These are phyloP conservation scores for Filobasidium wieringae DNA, from an alignment of 768 basidiomycete species.

Conservation along the genomic window DNA sequence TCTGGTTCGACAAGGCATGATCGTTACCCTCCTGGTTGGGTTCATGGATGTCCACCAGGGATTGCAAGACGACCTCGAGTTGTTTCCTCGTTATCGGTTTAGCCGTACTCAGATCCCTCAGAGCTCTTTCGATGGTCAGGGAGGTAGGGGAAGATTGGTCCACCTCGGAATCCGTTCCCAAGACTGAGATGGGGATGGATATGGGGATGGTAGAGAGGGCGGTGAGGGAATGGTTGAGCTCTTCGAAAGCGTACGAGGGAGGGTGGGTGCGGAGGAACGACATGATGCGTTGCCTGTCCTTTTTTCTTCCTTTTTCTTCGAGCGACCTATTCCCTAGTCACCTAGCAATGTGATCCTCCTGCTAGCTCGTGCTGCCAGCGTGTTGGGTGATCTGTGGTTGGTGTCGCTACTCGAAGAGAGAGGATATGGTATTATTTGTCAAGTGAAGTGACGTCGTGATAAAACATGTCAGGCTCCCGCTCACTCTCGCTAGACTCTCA, in stretches of 20 bases:
- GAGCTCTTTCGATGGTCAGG: conserved; percentile 18
- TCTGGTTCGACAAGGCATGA: background rate
- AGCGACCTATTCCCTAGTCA: too few species aligned
- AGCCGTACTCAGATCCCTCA: conserved; percentile 24
- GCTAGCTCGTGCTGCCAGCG: too few species aligned
- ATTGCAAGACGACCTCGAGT: conserved; percentile 22
- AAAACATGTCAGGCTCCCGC: too few species aligned
- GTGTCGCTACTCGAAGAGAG: too few species aligned
- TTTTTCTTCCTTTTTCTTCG: too few species aligned
- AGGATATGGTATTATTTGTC: too few species aligned
- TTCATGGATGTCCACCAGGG: conserved; percentile 10
- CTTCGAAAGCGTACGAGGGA: conserved; percentile 8
- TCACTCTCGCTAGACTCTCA: too few species aligned
- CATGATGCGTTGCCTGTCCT: too few species aligned
- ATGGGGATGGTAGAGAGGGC: conserved; percentile 16
- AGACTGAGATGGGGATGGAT: conserved; percentile 6
- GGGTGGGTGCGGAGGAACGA: background rate
- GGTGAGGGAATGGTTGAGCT: conserved; percentile 14
- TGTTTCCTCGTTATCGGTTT: conserved; percentile 19
- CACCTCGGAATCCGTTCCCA: background rate
- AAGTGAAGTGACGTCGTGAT: too few species aligned
- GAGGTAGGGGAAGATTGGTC: conserved; percentile 12
- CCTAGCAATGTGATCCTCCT: too few species aligned
- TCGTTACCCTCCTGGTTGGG: background rate
- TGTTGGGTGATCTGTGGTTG: too few species aligned